phyloP scores from a whole-genome alignment of 75 land plant species.

The Larix kaempferi region DNA sequence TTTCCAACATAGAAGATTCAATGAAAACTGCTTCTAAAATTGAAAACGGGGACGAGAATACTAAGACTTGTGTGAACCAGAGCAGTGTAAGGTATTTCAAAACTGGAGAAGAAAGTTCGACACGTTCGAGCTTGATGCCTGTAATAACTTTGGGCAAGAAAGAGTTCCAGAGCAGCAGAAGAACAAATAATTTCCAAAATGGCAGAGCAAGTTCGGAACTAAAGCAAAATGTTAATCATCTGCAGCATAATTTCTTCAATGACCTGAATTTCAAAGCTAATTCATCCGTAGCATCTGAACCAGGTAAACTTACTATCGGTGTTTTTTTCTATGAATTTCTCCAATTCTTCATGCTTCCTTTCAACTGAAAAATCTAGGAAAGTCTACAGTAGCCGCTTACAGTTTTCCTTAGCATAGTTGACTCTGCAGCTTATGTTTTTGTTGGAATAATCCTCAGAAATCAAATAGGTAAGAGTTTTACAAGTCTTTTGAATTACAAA shows the following conservation, averaged over 20 bases:
- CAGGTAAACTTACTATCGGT: neutral
- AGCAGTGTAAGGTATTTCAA: slow-evolving; percentile 10
- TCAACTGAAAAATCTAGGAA: no score
- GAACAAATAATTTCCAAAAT: slow-evolving; percentile 5
- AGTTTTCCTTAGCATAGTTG: no score
- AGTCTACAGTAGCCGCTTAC: no score
- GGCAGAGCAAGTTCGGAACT: neutral
- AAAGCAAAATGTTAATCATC: neutral
- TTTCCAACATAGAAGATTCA: neutral
- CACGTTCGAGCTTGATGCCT: slow-evolving; percentile 3
- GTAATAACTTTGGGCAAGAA: slow-evolving; percentile 5
- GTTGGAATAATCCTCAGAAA: no score
- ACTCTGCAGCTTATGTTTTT: no score
- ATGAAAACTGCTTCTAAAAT: neutral
- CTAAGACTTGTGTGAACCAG: neutral
- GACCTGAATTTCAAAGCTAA: slow-evolving; percentile 1
- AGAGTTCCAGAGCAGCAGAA: neutral
- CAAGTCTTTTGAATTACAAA: no score
- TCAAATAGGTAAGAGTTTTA: no score
- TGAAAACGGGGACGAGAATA: neutral
- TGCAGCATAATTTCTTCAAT: neutral
- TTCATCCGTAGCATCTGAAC: neutral
- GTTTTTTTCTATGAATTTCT: no score
- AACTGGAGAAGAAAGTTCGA: neutral
- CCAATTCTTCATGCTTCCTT: no score